These are phyloP conservation scores for Trichoderma erinaceum DNA, from an alignment of 495 filamentous ascomycete species.

Conservation along the genomic window DNA sequence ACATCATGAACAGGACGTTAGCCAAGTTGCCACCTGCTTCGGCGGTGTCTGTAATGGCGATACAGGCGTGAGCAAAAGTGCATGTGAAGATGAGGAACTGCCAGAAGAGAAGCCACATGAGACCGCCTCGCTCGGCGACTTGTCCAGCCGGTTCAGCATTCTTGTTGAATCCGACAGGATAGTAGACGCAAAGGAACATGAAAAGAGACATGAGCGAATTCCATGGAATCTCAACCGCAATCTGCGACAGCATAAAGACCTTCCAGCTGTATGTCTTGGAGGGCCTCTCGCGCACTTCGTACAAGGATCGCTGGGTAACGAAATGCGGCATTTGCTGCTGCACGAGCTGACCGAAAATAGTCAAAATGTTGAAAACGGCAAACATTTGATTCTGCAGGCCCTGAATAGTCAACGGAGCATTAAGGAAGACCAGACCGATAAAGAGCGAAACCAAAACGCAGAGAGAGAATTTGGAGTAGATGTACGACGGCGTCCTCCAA, in stretches of 20 bases:
- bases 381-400: slow-evolving; percentile 67
- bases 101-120: slow-evolving; percentile 53
- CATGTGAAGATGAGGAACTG: slow-evolving; percentile 50
- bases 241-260: slow-evolving; percentile 54
- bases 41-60: slow-evolving; percentile 52
- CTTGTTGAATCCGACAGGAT: slow-evolving; percentile 42
- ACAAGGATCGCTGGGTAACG: slow-evolving; percentile 52
- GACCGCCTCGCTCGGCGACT: slow-evolving; percentile 44
- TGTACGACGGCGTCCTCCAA: slow-evolving; percentile 61
- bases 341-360: slow-evolving; percentile 28
- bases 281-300: slow-evolving; percentile 55
- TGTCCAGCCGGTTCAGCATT: slow-evolving; percentile 44
- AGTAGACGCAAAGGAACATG: slow-evolving; percentile 55
- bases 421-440: slow-evolving; percentile 58
- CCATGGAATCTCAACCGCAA: slow-evolving; percentile 62
- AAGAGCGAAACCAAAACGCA: slow-evolving; percentile 31
- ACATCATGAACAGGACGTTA: slow-evolving; percentile 53
- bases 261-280: slow-evolving; percentile 63
- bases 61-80: slow-evolving; percentile 54
- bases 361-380: slow-evolving; percentile 51
- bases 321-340: slow-evolving; percentile 53
- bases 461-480: slow-evolving; percentile 50
- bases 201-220: slow-evolving; percentile 50
- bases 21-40: slow-evolving; percentile 55
- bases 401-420: slow-evolving; percentile 51